phyloP scores from a whole-genome alignment of 495 filamentous ascomycete species.

The Penicillium paradoxum region DNA sequence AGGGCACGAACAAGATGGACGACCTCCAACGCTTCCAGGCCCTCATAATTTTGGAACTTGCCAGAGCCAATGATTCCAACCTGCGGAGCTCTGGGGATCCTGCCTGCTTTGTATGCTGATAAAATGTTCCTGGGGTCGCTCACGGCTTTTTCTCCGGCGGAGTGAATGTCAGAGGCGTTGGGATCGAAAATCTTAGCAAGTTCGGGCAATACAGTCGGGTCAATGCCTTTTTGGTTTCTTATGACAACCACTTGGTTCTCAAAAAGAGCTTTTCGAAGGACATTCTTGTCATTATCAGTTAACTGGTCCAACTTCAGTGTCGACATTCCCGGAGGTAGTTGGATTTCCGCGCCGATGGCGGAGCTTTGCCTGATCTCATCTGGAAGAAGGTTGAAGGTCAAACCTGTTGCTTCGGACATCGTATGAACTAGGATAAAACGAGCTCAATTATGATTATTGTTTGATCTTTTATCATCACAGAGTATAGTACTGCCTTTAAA shows the following conservation, averaged over 20 bases:
- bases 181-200: conserved; percentile 13
- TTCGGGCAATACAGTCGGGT: conserved; percentile 2
- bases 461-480: too few species aligned
- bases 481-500: too few species aligned
- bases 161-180: conserved; percentile 11
- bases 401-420: too few species aligned
- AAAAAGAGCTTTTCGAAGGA: conserved; percentile 5
- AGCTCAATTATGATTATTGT: too few species aligned
- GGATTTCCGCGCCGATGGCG: conserved; percentile 10
- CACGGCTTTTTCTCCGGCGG: conserved; percentile 13
- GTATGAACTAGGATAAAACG: too few species aligned
- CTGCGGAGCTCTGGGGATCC: conserved; percentile 12
- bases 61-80: conserved; percentile 14
- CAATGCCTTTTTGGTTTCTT: too few species aligned
- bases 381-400: neutral
- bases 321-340: conserved; percentile 9
- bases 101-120: conserved; percentile 13
- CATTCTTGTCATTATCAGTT: conserved; percentile 7
- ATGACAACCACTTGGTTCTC: conserved; percentile 11
- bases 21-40: conserved; percentile 5
- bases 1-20: neutral
- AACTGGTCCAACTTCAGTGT: conserved; percentile 1
- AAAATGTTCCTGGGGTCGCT: conserved; percentile 13
- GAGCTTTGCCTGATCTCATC: conserved; percentile 5
- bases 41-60: conserved; percentile 9